Evolutionary conservation across 305 asterid genomes (phyloP).

Genomic region (Fraxinus baroniana): DNA sequence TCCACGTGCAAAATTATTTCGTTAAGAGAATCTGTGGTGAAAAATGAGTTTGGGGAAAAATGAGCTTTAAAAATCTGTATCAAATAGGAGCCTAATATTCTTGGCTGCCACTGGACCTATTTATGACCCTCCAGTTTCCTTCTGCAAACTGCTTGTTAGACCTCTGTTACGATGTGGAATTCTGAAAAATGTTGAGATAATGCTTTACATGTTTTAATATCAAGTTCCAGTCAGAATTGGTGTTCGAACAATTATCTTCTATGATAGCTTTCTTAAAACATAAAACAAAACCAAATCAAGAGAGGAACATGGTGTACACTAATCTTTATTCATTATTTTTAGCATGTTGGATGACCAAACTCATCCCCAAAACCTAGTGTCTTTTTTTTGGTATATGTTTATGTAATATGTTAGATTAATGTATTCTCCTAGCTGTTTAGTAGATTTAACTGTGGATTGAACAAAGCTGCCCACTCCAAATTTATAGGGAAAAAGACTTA

Average conservation of each 20-base stretch:
- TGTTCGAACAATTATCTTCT: not conserved
- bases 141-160: not conserved
- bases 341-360: not conserved
- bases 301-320: not conserved
- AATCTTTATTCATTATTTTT: no score
- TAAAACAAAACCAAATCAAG: not conserved
- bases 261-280: not conserved
- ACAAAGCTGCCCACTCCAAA: not conserved
- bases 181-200: not conserved
- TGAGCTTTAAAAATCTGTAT: not conserved
- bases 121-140: not conserved
- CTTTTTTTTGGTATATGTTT: not conserved
- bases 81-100: not conserved
- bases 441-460: not conserved
- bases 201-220: not conserved
- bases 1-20: not conserved
- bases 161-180: not conserved
- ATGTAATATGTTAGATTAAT: not conserved
- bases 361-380: not conserved
- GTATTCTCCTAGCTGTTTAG: not conserved
- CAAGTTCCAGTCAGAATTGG: not conserved
- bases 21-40: not conserved
- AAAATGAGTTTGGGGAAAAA: not conserved
- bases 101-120: not conserved
- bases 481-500: not conserved